Evolutionary conservation across 306 rosid species (phyloP).

Genomic region (Gleditsia sinensis): DNA sequence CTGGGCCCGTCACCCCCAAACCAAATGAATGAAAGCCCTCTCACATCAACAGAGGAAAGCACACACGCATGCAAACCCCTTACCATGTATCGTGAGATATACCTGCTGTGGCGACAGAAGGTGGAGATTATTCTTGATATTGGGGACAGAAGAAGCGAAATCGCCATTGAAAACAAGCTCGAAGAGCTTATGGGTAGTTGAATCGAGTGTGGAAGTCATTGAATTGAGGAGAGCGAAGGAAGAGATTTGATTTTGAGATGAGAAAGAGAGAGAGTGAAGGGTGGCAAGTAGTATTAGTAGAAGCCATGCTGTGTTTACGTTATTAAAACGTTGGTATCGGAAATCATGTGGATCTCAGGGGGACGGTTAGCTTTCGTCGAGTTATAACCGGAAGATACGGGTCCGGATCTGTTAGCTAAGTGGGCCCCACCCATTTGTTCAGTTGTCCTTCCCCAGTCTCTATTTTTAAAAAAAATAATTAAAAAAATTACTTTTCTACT

Average conservation of each 20-base stretch:
- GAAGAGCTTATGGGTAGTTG: slow-evolving; percentile 35
- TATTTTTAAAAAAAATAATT: too few relatives aligned
- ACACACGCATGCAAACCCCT: too few relatives aligned
- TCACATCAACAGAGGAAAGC: background rate
- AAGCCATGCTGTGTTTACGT: background rate
- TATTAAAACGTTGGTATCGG: slow-evolving; percentile 27
- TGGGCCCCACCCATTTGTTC: slow-evolving; percentile 29
- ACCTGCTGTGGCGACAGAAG: slow-evolving; percentile 70
- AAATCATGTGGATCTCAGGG: slow-evolving; percentile 23
- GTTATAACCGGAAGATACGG: slow-evolving; percentile 28
- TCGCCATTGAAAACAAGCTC: slow-evolving; percentile 41
- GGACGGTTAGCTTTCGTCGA: too few relatives aligned
- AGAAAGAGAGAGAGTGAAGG: background rate
- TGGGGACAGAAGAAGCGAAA: slow-evolving; percentile 47
- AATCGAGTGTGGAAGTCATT: slow-evolving; percentile 46
- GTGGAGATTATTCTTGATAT: slow-evolving; percentile 47
- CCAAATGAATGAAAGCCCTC: slow-evolving; percentile 21
- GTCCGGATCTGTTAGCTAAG: background rate
- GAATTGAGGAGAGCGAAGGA: background rate
- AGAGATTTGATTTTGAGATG: slow-evolving; percentile 5
- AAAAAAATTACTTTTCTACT: too few relatives aligned
- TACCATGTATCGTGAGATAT: background rate
- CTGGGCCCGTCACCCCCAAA: slow-evolving; percentile 41
- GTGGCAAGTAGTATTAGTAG: background rate
- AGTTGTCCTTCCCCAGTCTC: too few relatives aligned